These are phyloP conservation scores for Fusarium temperatum DNA, from an alignment of 2,329 filamentous ascomycete genomes.

Conservation along the genomic window DNA sequence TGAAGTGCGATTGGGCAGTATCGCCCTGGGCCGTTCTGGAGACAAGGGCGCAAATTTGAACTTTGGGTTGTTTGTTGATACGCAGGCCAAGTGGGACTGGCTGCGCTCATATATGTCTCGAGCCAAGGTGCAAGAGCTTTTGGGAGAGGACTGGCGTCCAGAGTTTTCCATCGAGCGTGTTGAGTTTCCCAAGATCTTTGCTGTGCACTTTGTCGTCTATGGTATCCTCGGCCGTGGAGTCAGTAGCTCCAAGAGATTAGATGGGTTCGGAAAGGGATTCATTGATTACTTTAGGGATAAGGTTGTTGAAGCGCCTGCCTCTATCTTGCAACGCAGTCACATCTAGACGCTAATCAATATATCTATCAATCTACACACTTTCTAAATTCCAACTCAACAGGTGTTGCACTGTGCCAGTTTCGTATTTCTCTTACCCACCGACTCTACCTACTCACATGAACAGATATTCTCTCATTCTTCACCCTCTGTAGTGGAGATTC, in stretches of 20 bases:
- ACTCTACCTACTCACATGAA: not conserved
- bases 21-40: not conserved
- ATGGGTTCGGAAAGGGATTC: not conserved
- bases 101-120: not conserved
- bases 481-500: no score
- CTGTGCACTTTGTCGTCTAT: not conserved
- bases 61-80: not conserved
- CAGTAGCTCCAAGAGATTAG: not conserved
- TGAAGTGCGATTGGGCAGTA: not conserved
- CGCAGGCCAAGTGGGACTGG: not conserved
- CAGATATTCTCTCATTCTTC: no score
- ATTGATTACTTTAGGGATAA: not conserved
- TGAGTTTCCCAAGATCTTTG: not conserved
- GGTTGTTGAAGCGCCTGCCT: not conserved
- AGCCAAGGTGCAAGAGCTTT: not conserved
- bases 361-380: not conserved
- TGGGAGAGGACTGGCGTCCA: not conserved
- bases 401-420: not conserved
- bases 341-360: not conserved
- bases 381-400: not conserved
- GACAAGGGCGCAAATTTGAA: not conserved
- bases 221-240: not conserved
- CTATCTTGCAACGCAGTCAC: not conserved
- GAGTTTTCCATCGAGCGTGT: not conserved
- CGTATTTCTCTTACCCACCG: accelerated